Evolutionary conservation across 2,329 filamentous ascomycete genomes (phyloP).

Genomic region (Lecanicillium sp.): DNA sequence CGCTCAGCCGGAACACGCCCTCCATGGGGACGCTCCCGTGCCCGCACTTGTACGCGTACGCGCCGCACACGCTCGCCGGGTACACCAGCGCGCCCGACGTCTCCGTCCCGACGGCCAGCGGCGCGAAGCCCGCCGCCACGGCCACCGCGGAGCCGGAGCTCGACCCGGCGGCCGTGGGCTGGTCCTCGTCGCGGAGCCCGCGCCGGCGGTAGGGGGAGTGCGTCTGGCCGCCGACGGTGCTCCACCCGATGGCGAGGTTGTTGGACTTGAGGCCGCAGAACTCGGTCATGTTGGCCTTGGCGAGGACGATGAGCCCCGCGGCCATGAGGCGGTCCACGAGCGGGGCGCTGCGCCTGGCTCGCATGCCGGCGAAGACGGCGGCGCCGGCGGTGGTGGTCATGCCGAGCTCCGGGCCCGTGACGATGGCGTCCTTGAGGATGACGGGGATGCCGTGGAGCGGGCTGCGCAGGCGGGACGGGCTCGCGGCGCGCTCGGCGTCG

Average conservation of each 20-base stretch:
- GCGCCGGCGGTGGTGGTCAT: conserved; percentile 13
- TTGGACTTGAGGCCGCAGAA: conserved; percentile 13
- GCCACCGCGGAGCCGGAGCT: conserved; percentile 12
- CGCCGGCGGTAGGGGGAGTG: conserved; percentile 9
- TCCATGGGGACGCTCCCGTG: conserved; percentile 2
- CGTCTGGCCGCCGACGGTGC: conserved; percentile 6
- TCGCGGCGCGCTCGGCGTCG: conserved; percentile 8
- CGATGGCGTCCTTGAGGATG: conserved; percentile 11
- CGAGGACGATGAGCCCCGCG: conserved; percentile 12
- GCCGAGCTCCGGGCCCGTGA: conserved; percentile 9
- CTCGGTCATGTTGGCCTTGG: conserved; percentile 14
- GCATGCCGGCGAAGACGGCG: neutral
- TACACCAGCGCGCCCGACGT: conserved; percentile 9
- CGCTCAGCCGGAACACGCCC: conserved; percentile 11
- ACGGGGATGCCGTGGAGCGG: conserved; percentile 11
- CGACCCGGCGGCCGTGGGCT: conserved; percentile 11
- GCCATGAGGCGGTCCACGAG: conserved; percentile 9
- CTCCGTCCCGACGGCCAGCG: conserved; percentile 8
- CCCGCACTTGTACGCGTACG: conserved; percentile 10
- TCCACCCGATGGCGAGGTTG: conserved; percentile 1
- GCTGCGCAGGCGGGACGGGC: conserved; percentile 1
- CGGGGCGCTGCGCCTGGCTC: conserved; percentile 1
- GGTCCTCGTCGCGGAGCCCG: conserved; percentile 8
- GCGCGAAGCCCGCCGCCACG: conserved; percentile 9
- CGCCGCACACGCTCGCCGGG: conserved; percentile 10